Conservation (phyloP, 441 rosid species). For the Sinapis alba region DNA sequence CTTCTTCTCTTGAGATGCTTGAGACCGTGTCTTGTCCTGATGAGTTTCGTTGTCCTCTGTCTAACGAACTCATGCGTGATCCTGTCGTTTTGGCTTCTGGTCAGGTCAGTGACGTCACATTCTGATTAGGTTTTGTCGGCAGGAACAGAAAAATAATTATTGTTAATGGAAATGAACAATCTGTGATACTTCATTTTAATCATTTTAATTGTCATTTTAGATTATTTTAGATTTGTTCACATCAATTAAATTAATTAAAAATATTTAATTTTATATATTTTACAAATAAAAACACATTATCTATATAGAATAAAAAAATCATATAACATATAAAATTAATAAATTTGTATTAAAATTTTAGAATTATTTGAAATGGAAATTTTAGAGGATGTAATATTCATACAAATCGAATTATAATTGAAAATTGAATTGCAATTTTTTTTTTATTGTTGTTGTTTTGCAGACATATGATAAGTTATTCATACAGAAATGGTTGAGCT, state of each 20-base stretch:
- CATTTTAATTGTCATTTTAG: too few species aligned
- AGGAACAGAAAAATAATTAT: background rate
- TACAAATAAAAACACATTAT: too few species aligned
- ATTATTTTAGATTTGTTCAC: too few species aligned
- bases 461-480: conserved; percentile 89
- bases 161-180: background rate
- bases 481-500: conserved; percentile 83
- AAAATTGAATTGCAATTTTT: background rate
- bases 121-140: conserved; percentile 8
- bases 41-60: conserved; percentile 83
- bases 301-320: too few species aligned
- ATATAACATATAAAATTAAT: too few species aligned
- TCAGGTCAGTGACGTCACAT: conserved; percentile 53
- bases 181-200: too few species aligned
- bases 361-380: too few species aligned
- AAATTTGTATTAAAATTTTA: too few species aligned
- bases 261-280: too few species aligned
- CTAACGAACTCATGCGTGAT: conserved; percentile 89
- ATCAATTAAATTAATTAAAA: too few species aligned
- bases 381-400: background rate
- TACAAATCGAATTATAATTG: background rate
- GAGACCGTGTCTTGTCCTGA: conserved; percentile 65
- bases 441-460: conserved; percentile 18
- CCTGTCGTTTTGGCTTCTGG: conserved; percentile 91
- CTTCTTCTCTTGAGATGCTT: conserved; percentile 56